These are phyloP conservation scores for Trichoderma guizhouense DNA, from an alignment of 2,329 filamentous ascomycete genomes.

Conservation along the genomic window DNA sequence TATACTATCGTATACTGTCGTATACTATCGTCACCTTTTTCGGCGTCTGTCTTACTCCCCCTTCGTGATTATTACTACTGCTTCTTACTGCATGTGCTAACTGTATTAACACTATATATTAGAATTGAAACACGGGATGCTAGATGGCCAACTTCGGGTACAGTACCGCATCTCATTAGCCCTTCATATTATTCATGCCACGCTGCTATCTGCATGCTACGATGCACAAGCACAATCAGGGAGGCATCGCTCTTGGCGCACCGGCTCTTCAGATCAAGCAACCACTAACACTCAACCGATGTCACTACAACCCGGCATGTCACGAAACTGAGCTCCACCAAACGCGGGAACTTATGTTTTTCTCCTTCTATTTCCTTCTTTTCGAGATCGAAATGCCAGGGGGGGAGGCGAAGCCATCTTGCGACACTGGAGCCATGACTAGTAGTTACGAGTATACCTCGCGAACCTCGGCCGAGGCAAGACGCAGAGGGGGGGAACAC, in stretches of 20 bases:
- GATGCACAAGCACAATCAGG: neutral
- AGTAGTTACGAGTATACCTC: neutral
- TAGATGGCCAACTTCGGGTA: neutral
- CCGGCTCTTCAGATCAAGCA: neutral
- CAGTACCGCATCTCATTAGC: neutral
- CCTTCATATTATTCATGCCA: neutral
- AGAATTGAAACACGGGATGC: neutral
- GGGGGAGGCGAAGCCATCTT: neutral
- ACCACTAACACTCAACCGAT: neutral
- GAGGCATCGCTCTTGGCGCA: neutral
- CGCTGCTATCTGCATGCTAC: neutral
- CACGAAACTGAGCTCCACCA: slow-evolving; percentile 8
- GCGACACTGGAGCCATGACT: slow-evolving; percentile 1
- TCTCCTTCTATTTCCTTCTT: neutral
- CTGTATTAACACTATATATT: neutral
- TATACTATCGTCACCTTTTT: neutral
- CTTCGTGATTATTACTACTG: neutral
- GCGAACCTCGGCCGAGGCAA: slow-evolving; percentile 2
- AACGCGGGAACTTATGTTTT: slow-evolving; percentile 13
- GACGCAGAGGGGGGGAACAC: neutral
- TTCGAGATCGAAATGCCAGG: slow-evolving; percentile 2
- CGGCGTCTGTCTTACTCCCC: neutral
- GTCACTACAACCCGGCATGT: neutral
- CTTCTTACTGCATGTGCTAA: neutral
- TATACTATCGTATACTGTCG: neutral